Base-by-base conservation (phyloP, 177 flowering plant genomes). In the Vitis hybrid region DNA sequence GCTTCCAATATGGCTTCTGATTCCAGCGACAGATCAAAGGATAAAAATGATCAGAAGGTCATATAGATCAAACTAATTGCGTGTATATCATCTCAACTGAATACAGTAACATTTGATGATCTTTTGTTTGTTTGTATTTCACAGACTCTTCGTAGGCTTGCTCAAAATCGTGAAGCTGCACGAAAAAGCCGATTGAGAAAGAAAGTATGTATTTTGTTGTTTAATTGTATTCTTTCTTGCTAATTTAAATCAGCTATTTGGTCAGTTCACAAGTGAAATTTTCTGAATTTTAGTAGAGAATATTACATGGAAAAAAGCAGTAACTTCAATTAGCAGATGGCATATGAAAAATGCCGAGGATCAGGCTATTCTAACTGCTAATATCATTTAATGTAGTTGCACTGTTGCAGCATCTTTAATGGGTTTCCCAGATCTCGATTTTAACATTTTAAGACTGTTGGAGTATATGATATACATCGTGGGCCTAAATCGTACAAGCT, bases 91-190 rank as follows among this genome's bases (percentile, higher is more conserved):
- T 67, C 3, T 71, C 5, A 31, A 6, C 53, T 51, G 33, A 60
- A 14, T 62, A 20, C 1, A 60, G 22, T 31, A 10, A 24, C 13
- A 11, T 56, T 13, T 65, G 64, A 51, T 61, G 31, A 15, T 65
- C 22, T 11, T 68, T 66, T 52, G 56, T 33, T 49, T 64, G 44
- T 18, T 31, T 69, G 2, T 63, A 15, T 68, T 55, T 15, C 68
- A 76, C 81, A 87, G 91, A 86, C 83, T 64, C 87, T 87, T 50
- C 84, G 91, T 11, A 79, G 90, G 73, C 90, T 87, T 76, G 90
- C 90, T 59, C 90, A 86, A 72, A 86, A 86, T 76, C 86, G 87
- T n/a, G 90, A 87, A 72, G 90, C 90, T 66, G 90, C 90, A 59
- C 77, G 90, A 52, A 87, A 87, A 73, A 87, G 90, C 71, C 82